Percentiles rank a stretch among this genome's conserved stretches.
phyloP scores from a whole-genome alignment of 495 filamentous ascomycete species.

The Trypethelium eluteriae region DNA sequence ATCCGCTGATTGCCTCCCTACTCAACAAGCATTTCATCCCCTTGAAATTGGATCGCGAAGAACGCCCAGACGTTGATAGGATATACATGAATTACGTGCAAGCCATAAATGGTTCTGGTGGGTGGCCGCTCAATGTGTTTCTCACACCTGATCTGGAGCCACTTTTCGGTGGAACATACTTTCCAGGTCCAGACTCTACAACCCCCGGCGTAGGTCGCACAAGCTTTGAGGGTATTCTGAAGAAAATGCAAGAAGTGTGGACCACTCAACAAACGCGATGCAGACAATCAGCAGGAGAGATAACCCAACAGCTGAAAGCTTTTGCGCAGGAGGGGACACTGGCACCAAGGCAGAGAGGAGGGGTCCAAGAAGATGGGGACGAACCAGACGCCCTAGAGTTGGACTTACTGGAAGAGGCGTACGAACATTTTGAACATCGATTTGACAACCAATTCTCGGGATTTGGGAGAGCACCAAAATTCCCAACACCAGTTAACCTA shows the following conservation, averaged over 20 bases:
- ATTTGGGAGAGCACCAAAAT: conserved; percentile 77
- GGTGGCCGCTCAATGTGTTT: conserved; percentile 96
- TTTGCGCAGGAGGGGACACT: conserved; percentile 83
- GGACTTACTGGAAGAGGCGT: conserved; percentile 86
- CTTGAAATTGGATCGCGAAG: conserved; percentile 88
- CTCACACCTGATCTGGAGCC: conserved; percentile 88
- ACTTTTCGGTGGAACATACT: conserved; percentile 94
- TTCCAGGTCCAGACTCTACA: conserved; percentile 66
- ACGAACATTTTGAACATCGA: conserved; percentile 64
- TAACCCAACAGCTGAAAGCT: conserved; percentile 68
- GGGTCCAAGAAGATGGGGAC: conserved; percentile 38
- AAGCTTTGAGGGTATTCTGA: conserved; percentile 70
- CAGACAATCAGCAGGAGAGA: conserved; percentile 71
- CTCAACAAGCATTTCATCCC: conserved; percentile 87
- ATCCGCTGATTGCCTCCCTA: conserved; percentile 66
- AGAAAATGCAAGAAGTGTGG: conserved; percentile 78
- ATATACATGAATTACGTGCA: conserved; percentile 99
- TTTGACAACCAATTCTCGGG: conserved; percentile 76
- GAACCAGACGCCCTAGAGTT: conserved; percentile 62
- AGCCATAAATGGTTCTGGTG: conserved; percentile 83
- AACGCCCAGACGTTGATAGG: conserved; percentile 88
- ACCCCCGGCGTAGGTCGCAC: conserved; percentile 47
- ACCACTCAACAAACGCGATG: conserved; percentile 72
- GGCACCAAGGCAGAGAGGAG: conserved; percentile 44
- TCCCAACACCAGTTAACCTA: conserved; percentile 81